Evolutionary conservation across 768 basidiomycete species (phyloP).

Genomic region (Mycena galopus): DNA sequence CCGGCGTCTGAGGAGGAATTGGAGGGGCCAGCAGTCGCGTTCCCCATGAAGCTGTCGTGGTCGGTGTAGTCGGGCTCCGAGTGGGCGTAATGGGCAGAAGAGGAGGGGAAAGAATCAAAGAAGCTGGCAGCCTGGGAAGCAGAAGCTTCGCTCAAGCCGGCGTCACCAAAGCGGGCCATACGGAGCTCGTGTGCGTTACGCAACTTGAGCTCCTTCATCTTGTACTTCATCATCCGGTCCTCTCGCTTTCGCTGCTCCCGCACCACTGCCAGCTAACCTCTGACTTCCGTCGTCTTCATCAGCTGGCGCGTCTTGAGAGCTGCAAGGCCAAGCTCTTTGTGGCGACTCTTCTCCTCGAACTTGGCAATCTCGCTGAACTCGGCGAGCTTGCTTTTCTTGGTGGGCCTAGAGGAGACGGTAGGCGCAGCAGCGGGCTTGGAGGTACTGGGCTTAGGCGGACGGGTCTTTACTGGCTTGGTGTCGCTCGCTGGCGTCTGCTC

Average conservation of each 20-base stretch:
- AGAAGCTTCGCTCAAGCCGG: too few species aligned
- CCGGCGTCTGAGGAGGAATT: neutral
- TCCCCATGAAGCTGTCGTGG: neutral
- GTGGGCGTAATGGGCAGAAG: neutral
- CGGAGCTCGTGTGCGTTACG: constrained; percentile 41
- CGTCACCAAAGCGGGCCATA: neutral
- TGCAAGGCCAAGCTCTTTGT: constrained; percentile 19
- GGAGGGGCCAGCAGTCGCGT: neutral
- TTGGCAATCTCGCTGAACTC: constrained; percentile 4
- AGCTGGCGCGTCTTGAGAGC: neutral
- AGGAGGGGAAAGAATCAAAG: neutral
- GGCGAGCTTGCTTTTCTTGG: constrained; percentile 6
- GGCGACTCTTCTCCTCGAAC: constrained; percentile 10
- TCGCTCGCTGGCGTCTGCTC: neutral
- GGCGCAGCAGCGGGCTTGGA: neutral
- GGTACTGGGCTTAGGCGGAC: neutral
- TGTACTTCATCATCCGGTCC: neutral
- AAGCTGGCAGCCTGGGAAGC: neutral
- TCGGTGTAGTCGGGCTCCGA: neutral
- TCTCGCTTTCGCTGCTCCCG: constrained; percentile 3
- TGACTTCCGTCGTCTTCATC: neutral
- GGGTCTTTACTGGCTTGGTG: neutral
- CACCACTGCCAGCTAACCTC: neutral
- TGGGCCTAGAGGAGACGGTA: neutral
- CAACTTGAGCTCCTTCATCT: constrained; percentile 10